Evolutionary conservation across 202 grass and related monocot genomes (phyloP).

Genomic region (Zizania palustris): DNA sequence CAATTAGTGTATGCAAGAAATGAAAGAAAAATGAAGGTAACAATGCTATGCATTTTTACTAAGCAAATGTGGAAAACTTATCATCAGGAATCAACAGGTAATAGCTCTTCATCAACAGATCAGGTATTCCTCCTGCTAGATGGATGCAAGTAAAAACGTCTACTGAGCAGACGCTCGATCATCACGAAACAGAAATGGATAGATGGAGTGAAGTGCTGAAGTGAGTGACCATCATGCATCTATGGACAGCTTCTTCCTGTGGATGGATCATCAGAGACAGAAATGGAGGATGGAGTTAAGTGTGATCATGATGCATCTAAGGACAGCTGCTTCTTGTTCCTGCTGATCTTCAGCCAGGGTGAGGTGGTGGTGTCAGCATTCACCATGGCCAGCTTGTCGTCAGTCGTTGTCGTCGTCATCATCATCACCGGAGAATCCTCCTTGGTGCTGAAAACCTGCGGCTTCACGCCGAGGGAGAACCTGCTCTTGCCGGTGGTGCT

Average conservation of each 20-base stretch:
- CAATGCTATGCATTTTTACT: constrained; percentile 18
- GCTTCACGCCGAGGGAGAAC: constrained; percentile 37
- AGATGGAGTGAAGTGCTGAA: not conserved
- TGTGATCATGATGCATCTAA: constrained; percentile 22
- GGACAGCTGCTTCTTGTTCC: constrained; percentile 55
- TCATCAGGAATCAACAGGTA: not conserved
- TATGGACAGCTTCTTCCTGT: constrained; percentile 39
- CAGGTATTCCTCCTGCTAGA: not conserved
- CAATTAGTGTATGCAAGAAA: too few relatives aligned
- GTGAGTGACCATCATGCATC: not conserved
- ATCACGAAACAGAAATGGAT: not conserved
- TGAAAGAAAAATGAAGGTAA: not conserved
- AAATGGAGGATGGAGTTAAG: not conserved
- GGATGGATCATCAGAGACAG: not conserved
- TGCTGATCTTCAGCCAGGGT: constrained; percentile 45
- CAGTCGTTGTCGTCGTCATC: not conserved
- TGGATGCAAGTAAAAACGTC: constrained; percentile 6
- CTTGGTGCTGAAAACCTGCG: constrained; percentile 62
- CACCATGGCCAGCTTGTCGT: constrained; percentile 43
- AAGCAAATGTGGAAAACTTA: constrained; percentile 30
- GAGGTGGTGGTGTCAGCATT: constrained; percentile 45
- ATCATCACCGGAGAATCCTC: constrained; percentile 31
- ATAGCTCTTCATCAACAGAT: not conserved
- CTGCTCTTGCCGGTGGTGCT: constrained; percentile 46
- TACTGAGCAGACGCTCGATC: not conserved